These are phyloP conservation scores for Podospora australis DNA, from an alignment of 495 filamentous ascomycete genomes.

Conservation along the genomic window DNA sequence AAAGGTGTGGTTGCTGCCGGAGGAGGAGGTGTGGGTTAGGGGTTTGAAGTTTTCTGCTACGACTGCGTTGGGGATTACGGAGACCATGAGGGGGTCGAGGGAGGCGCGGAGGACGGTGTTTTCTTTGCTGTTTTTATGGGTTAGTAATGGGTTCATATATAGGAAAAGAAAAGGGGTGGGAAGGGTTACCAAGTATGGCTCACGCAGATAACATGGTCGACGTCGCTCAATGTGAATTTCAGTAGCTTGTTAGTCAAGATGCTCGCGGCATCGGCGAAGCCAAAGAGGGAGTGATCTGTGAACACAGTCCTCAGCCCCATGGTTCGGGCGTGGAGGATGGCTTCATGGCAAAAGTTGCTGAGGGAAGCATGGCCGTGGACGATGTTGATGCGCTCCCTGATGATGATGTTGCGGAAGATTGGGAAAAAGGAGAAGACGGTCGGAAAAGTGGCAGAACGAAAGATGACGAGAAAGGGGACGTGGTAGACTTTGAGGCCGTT, in stretches of 20 bases:
- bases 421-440: slow-evolving; percentile 99
- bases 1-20: slow-evolving; percentile 11
- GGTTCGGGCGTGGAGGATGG: slow-evolving; percentile 88
- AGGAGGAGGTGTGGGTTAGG: slow-evolving; percentile 36
- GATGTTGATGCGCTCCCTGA: slow-evolving; percentile 91
- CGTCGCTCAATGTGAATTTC: slow-evolving; percentile 93
- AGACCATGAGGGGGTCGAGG: slow-evolving; percentile 92
- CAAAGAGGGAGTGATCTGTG: slow-evolving; percentile 96
- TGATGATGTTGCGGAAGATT: slow-evolving; percentile 88
- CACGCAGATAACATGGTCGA: slow-evolving; percentile 96
- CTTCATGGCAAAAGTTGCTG: slow-evolving; percentile 89
- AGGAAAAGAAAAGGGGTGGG: neutral
- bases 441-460: slow-evolving; percentile 89
- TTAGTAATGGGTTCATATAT: slow-evolving; percentile 5
- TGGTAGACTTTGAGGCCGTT: slow-evolving; percentile 98
- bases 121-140: slow-evolving; percentile 63
- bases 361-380: slow-evolving; percentile 93
- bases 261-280: slow-evolving; percentile 92
- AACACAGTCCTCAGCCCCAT: slow-evolving; percentile 96
- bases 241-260: slow-evolving; percentile 95
- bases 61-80: slow-evolving; percentile 94
- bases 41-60: slow-evolving; percentile 94
- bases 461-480: slow-evolving; percentile 91
- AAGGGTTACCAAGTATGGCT: slow-evolving; percentile 83
- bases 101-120: slow-evolving; percentile 95